Conservation (phyloP, 805 yeast genomes). For the Sugiyamaella valdiviana region DNA sequence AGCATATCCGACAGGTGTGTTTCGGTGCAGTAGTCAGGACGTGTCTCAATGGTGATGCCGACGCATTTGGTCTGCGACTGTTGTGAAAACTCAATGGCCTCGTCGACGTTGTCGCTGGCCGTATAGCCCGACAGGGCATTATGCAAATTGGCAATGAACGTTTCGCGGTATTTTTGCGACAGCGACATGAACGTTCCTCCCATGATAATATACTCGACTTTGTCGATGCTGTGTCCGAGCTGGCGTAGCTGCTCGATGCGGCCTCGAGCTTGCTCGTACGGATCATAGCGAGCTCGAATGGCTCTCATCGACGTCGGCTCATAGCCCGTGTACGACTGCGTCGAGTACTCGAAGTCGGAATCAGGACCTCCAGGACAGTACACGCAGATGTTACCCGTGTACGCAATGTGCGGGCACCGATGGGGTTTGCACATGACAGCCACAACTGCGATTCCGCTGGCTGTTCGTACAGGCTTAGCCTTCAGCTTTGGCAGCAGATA, state of each 20-base stretch:
- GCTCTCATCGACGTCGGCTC: slow-evolving; percentile 99
- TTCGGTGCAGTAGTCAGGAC: slow-evolving; percentile 97
- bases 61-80: slow-evolving; percentile 95
- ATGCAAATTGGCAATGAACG: slow-evolving; percentile 81
- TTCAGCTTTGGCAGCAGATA: slow-evolving; percentile 86
- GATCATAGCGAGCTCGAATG: slow-evolving; percentile 96
- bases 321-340: slow-evolving; percentile 97
- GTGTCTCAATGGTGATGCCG: slow-evolving; percentile 95
- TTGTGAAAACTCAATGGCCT: slow-evolving; percentile 85
- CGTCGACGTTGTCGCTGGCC: slow-evolving; percentile 72
- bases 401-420: slow-evolving; percentile 97
- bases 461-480: slow-evolving; percentile 98
- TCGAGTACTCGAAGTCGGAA: slow-evolving; percentile 94
- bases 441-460: slow-evolving; percentile 97
- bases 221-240: slow-evolving; percentile 93
- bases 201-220: slow-evolving; percentile 96
- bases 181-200: slow-evolving; percentile 98
- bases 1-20: slow-evolving; percentile 95
- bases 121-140: slow-evolving; percentile 92
- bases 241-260: slow-evolving; percentile 92
- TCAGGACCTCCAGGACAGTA: slow-evolving; percentile 99
- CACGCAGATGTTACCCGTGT: slow-evolving; percentile 97
- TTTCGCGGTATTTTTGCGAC: slow-evolving; percentile 83
- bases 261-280: slow-evolving; percentile 97
- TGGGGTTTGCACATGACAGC: slow-evolving; percentile 99